Conservation (phyloP, 2,329 filamentous ascomycete species). For the Xylaria arbuscula region DNA sequence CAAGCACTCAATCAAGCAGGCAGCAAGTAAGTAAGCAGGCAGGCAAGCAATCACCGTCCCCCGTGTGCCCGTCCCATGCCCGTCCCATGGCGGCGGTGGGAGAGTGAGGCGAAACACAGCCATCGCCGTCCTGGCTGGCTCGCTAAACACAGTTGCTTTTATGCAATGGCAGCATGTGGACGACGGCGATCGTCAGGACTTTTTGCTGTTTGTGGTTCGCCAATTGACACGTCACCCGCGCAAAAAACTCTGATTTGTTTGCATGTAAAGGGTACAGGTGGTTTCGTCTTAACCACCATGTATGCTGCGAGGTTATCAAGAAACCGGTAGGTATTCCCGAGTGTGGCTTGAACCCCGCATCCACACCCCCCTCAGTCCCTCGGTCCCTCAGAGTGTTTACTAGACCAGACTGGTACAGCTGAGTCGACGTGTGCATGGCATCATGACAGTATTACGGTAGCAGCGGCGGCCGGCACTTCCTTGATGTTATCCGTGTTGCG, state of each 20-base stretch:
- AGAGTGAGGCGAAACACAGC: conserved; percentile 6
- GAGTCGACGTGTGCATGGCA: no score
- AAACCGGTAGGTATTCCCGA: conserved; percentile 14
- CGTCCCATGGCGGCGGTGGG: conserved; percentile 3
- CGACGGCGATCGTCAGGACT: conserved; percentile 13
- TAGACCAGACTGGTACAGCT: no score
- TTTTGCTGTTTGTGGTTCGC: conserved; percentile 14
- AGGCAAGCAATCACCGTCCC: not conserved
- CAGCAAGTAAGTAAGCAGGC: not conserved
- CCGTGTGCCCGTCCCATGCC: not conserved
- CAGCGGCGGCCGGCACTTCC: conserved; percentile 3
- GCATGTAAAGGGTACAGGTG: conserved; percentile 9
- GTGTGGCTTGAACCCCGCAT: conserved; percentile 13
- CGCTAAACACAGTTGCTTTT: not conserved
- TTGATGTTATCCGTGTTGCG: not conserved
- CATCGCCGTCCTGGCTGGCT: not conserved
- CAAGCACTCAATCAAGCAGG: not conserved
- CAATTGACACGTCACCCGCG: conserved; percentile 8
- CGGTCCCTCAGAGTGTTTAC: no score
- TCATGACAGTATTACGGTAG: not conserved
- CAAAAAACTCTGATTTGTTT: conserved; percentile 14
- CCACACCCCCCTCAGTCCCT: not conserved
- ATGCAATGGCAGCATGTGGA: conserved; percentile 14
- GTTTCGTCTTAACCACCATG: conserved; percentile 6
- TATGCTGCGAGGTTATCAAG: conserved; percentile 14